Base-by-base conservation (phyloP, 257 asterid genomes). In the Ehretia macrophylla region DNA sequence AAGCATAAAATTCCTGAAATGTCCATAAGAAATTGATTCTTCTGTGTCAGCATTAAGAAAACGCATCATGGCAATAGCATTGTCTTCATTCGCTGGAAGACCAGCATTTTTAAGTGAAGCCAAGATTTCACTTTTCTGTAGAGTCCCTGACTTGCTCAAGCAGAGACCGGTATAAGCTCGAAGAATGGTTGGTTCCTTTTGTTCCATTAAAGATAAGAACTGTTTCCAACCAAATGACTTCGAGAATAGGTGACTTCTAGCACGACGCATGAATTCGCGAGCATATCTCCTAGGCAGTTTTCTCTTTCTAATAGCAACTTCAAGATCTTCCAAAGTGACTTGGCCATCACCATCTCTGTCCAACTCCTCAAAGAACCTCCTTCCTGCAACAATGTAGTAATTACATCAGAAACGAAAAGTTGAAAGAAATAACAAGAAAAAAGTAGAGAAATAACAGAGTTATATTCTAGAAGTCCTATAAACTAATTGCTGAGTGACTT, bases 41-140 rank as follows among this genome's bases (percentile, higher is more conserved):
- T 86, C 97, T 0, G 87, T 72, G 66, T 93, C 97, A 4, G 88
- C 85, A 75, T 90, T 93, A 44, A 93, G 81, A 82, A 89, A 93
- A 57, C 99, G 96, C 99, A 93, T 83, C 99, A 93, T 89, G 37
- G 97, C 99, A 66, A 93, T 83, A 59, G 97, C 99, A 80, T 89
- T 93, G 78, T 93, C 99, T 72, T 93, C 99, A 76, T 93, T 86
- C 2, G 99, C 87, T 13, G 99, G 99, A 64, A 93, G 95, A 37
- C 97, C 99, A 14, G 99, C 97, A 56, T 86, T 93, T 70, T 79
- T 60, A 74, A 93, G 73, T 47, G 96, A 93, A 20, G 96, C 79
- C 85, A 93, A 68, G 58, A 93, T 83, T 77, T 93, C 97, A 68
- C 95, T 87, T 77, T 93, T 89, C 81, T 89, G 78, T 22, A 93